Base-by-base conservation (phyloP, 164 flowering plant genomes). In the Berberis thunbergii region DNA sequence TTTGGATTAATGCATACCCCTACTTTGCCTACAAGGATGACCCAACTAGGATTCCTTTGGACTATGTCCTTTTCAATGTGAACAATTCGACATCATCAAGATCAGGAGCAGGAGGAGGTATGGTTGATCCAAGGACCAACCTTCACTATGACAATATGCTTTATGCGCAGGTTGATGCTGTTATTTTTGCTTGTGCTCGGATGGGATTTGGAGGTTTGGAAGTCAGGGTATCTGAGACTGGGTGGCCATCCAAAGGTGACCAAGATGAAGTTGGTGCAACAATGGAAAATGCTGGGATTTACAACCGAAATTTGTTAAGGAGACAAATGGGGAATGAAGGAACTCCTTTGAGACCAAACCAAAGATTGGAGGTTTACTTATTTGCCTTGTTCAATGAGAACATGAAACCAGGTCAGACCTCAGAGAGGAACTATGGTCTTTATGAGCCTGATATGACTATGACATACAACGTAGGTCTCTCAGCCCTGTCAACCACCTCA, bases 201-300 rank as follows among this genome's bases (percentile, higher is more conserved):
- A 49, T 90, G 78, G 98, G 98, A 0, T 90, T 62, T 71, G 70
- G 68, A 1, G 85, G 77, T 2, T 10, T 93, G 48, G 96, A 93
- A 52, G 97, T 90, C 2, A 66, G 77, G 63, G 91, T 93, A 9
- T 83, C 96, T 8, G 97, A 93, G 68, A 93, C 98, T 1, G 98
- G 98, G 41, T 93, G 98, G 98, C 98, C 98, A 1, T 88, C 98
- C 9, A 81, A 80, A 65, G 98, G 98, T 1, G 97, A 93, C 69
- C n/a, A 49, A 0, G 56, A 80, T 60, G 98, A 93, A 59, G 62
- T 73, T 42, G 96, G 98, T 6, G 98, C 98, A 43, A 83, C 87
- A 2, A 9, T 78, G 1, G 73, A 78, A 57, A 90, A 90, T 76
- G 98, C 97, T 0, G 85, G 77, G 1, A 45, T 61, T 59, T 93